A percentile compares a stretch with the other conserved stretches of the same genome.
phyloP scores from a whole-genome alignment of 371 early-diverging fungal genomes.

The Haplosporangium sp. region DNA sequence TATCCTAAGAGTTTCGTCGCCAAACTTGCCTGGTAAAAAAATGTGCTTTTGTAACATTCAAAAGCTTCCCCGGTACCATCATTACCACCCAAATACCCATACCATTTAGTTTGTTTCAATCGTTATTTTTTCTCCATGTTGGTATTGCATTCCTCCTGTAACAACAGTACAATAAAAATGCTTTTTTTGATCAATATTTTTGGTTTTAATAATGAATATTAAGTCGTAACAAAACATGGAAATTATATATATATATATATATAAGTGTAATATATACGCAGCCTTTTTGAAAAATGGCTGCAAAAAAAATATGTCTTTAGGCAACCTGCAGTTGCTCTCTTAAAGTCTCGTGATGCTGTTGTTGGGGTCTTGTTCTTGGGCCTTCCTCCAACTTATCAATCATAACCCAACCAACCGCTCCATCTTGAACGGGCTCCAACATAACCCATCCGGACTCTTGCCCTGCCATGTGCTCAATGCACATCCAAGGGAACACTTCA shows the following conservation, averaged over 20 bases:
- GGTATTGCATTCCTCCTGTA: slow-evolving; percentile 2
- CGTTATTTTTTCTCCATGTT: neutral
- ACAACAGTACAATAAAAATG: neutral
- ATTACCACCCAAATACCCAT: slow-evolving; percentile 1
- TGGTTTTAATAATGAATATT: neutral
- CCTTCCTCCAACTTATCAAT: slow-evolving; percentile 46
- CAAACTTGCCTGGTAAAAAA: slow-evolving; percentile 59
- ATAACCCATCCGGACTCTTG: slow-evolving; percentile 53
- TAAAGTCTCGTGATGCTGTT: neutral
- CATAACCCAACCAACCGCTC: slow-evolving; percentile 51
- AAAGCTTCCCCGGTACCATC: too few relatives aligned
- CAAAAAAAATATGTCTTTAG: neutral
- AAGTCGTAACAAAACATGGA: neutral
- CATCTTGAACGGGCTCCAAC: slow-evolving; percentile 52
- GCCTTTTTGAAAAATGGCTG: neutral
- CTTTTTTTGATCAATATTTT: neutral
- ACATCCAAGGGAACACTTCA: slow-evolving; percentile 57
- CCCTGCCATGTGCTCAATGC: slow-evolving; percentile 55
- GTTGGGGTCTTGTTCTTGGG: neutral
- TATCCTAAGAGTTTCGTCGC: slow-evolving; percentile 61
- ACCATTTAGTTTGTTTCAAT: neutral
- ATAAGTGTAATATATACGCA: neutral
- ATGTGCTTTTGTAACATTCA: neutral
- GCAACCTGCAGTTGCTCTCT: slow-evolving; percentile 1
- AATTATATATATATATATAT: neutral